Conservation (phyloP, 345 rosid genomes). For the Eutrema heterophyllum region DNA sequence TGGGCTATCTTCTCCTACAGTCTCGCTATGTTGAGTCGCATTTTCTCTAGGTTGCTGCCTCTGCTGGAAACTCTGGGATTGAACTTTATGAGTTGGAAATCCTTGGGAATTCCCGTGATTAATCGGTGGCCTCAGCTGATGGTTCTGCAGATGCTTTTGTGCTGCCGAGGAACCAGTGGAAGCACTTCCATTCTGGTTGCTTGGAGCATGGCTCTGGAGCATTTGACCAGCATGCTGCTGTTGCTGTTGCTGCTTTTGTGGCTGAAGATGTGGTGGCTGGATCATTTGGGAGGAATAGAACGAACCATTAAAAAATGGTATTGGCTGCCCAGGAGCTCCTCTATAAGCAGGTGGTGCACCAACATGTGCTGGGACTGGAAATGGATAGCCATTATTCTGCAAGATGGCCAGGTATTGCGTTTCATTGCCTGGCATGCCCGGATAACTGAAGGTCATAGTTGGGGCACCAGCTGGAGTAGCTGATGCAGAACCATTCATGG, state of each 20-base stretch:
- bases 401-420: conserved; percentile 85
- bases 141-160: conserved; percentile 78
- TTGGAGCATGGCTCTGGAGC: conserved; percentile 51
- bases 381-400: conserved; percentile 76
- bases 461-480: conserved; percentile 59
- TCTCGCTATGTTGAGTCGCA: conserved; percentile 58
- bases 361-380: conserved; percentile 86
- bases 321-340: conserved; percentile 65
- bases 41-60: conserved; percentile 62
- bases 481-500: conserved; percentile 45
- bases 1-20: conserved; percentile 74
- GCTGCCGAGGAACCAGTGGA: conserved; percentile 71
- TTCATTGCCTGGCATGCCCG: conserved; percentile 73
- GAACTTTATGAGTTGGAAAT: conserved; percentile 55
- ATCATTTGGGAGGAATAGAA: conserved; percentile 92
- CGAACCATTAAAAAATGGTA: conserved; percentile 78
- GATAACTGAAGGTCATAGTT: conserved; percentile 81
- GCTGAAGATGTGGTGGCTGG: conserved; percentile 70
- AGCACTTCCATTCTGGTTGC: conserved; percentile 52
- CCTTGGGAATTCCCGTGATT: conserved; percentile 54
- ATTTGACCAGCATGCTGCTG: conserved; percentile 53
- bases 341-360: conserved; percentile 68
- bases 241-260: conserved; percentile 49
- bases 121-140: conserved; percentile 51
- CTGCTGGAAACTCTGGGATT: conserved; percentile 56